A percentile compares a stretch with the other conserved stretches of the same genome.
Conservation (phyloP, 495 filamentous ascomycete species). For the Penicillium bialowiezense region DNA sequence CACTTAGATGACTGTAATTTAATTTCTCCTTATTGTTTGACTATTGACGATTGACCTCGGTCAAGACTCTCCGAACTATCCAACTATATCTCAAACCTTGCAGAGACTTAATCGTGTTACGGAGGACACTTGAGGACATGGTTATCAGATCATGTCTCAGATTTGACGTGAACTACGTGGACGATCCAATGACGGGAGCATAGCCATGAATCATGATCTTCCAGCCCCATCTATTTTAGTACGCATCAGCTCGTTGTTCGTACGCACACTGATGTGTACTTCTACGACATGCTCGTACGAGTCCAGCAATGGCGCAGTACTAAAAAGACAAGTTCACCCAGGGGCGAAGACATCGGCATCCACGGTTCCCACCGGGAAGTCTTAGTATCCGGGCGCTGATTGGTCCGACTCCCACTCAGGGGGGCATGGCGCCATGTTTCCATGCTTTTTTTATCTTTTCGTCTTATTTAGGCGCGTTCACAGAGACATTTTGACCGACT, state of each 20-base stretch:
- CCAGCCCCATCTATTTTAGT: neutral
- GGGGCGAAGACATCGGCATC: constrained; percentile 1
- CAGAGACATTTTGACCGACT: neutral
- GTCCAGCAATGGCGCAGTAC: too few species aligned
- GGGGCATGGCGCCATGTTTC: constrained; percentile 3
- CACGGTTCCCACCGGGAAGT: constrained; percentile 17
- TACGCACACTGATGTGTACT: too few species aligned
- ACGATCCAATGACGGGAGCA: constrained; percentile 6
- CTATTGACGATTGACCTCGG: too few species aligned
- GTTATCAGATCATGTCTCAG: constrained; percentile 6
- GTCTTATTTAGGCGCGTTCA: neutral
- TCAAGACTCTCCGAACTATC: too few species aligned
- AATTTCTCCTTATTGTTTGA: neutral
- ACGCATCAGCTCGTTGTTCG: too few species aligned
- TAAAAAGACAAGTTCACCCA: too few species aligned
- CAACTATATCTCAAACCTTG: too few species aligned
- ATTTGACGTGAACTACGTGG: constrained; percentile 1
- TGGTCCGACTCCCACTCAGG: constrained; percentile 18
- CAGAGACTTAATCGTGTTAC: neutral
- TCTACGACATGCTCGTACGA: too few species aligned
- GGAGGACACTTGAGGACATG: too few species aligned
- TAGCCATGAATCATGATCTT: neutral
- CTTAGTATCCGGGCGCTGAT: constrained; percentile 9
- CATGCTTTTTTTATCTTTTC: neutral
- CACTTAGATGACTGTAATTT: constrained; percentile 33